phyloP scores from a whole-genome alignment of 495 filamentous ascomycete species.

The Podospora sp. region DNA sequence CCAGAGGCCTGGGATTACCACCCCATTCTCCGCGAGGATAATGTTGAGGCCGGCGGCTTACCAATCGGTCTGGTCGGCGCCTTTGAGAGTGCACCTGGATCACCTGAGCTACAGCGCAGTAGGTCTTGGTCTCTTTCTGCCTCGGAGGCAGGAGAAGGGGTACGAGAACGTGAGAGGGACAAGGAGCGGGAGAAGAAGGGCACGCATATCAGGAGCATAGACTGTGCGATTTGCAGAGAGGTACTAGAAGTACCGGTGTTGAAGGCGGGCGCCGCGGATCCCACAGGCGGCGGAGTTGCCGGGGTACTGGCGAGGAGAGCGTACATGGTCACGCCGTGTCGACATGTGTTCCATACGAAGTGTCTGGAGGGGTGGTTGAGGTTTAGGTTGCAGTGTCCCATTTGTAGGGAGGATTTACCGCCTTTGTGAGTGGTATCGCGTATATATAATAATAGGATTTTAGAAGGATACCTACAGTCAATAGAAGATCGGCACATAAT shows the following conservation, averaged over 20 bases:
- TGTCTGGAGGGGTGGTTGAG: conserved; percentile 97
- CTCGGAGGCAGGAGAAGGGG: conserved; percentile 11
- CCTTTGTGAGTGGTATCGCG: conserved; percentile 59
- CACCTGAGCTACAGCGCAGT: conserved; percentile 40
- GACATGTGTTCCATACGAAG: conserved; percentile 91
- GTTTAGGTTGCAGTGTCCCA: conserved; percentile 89
- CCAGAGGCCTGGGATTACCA: conserved; percentile 93
- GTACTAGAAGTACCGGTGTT: conserved; percentile 85
- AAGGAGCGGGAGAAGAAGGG: conserved; percentile 44
- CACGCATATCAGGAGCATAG: conserved; percentile 52
- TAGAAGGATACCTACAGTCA: not conserved
- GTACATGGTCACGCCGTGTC: conserved; percentile 97
- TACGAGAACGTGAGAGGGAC: conserved; percentile 31
- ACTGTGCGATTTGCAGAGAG: conserved; percentile 95
- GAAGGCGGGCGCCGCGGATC: conserved; percentile 55
- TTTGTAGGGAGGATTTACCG: conserved; percentile 87
- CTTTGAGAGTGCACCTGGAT: conserved; percentile 27
- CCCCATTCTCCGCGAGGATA: conserved; percentile 82
- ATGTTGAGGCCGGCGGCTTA: conserved; percentile 73
- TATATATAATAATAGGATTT: not conserved
- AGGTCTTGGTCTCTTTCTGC: conserved; percentile 23
- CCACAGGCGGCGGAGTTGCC: conserved; percentile 58
- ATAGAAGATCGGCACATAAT: too few relatives aligned
- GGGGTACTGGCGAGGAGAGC: conserved; percentile 73
- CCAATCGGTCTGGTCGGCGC: conserved; percentile 65